Evolutionary conservation across 202 grass and related monocot species (phyloP).

Genomic region (Hordeum pubiflorum): DNA sequence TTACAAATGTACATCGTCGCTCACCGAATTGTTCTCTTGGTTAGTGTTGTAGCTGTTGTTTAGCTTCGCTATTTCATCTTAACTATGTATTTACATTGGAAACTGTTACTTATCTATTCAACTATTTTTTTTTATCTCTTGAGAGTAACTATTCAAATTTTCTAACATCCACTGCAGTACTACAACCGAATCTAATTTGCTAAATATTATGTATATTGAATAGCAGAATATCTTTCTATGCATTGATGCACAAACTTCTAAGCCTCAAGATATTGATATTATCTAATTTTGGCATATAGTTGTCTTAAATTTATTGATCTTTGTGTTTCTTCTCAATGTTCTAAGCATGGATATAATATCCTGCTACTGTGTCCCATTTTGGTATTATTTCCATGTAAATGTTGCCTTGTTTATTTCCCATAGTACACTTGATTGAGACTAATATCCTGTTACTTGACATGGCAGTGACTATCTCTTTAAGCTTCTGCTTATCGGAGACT

Average conservation of each 20-base stretch:
- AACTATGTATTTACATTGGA: not conserved
- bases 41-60: not conserved
- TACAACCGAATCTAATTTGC: not conserved
- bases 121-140: not conserved
- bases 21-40: not conserved
- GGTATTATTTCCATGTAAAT: not conserved
- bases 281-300: not conserved
- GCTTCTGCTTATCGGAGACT: constrained; percentile 67
- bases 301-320: not conserved
- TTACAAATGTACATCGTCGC: not conserved
- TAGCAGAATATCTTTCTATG: not conserved
- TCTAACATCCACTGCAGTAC: not conserved
- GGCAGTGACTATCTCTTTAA: constrained; percentile 70
- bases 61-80: not conserved
- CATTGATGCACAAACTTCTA: not conserved
- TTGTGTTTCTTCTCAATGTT: not conserved
- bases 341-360: not conserved
- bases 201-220: not conserved
- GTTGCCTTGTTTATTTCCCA: not conserved
- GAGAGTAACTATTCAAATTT: not conserved
- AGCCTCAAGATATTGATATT: not conserved
- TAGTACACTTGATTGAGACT: not conserved
- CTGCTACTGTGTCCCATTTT: not conserved
- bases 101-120: not conserved
- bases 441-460: constrained; percentile 14